Percentiles rank a stretch among this genome's conserved stretches.
phyloP scores from a whole-genome alignment of 148 eudicot species.

The Heliamphora exappendiculata region DNA sequence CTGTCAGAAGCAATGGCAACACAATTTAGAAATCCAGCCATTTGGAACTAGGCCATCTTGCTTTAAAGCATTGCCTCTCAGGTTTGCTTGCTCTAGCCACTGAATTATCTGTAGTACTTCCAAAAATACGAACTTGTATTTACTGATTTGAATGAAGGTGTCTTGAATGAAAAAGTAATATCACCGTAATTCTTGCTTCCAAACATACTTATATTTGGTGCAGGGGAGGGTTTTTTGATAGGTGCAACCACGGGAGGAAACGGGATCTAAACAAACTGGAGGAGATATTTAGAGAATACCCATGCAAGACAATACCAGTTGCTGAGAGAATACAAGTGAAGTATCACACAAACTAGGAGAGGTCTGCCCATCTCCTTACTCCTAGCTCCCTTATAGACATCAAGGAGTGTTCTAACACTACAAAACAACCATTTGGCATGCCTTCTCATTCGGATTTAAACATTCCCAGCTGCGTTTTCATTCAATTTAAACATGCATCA shows the following conservation, averaged over 20 bases:
- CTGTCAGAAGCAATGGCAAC: constrained; percentile 65
- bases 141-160: background rate
- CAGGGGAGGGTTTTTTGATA: constrained; percentile 4
- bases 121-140: background rate
- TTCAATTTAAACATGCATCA: background rate
- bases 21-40: constrained; percentile 70
- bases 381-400: too few relatives aligned
- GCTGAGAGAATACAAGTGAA: too few relatives aligned
- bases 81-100: background rate
- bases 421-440: background rate
- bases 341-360: too few relatives aligned
- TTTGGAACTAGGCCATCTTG: constrained; percentile 48
- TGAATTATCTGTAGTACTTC: background rate
- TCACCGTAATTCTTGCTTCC: background rate
- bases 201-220: background rate
- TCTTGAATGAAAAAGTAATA: background rate
- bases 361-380: too few relatives aligned
- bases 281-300: too few relatives aligned
- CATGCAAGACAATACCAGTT: too few relatives aligned
- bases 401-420: too few relatives aligned
- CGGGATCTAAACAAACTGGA: too few relatives aligned
- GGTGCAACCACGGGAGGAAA: too few relatives aligned
- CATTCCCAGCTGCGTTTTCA: background rate
- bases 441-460: too few relatives aligned
- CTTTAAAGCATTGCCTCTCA: background rate